Evolutionary conservation across 371 early-diverging fungal genomes (phyloP).

Genomic region (Lichtheimia ramosa): DNA sequence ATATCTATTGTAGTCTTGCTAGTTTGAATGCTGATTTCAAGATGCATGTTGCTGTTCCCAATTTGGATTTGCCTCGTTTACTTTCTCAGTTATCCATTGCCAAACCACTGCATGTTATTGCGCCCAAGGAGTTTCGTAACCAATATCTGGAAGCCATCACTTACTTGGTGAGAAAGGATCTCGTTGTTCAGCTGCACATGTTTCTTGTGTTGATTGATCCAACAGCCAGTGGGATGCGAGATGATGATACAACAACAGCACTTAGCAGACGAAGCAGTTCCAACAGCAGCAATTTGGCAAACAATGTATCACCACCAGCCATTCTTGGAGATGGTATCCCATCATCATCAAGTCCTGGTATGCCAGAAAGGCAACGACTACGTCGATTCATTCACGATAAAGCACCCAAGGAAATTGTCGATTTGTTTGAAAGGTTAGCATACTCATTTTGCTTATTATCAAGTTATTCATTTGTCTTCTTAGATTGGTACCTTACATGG

Average conservation of each 20-base stretch:
- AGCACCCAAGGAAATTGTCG: constrained; percentile 54
- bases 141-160: constrained; percentile 82
- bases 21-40: constrained; percentile 62
- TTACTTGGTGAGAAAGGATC: constrained; percentile 74
- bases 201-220: constrained; percentile 73
- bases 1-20: constrained; percentile 33
- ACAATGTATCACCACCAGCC: constrained; percentile 2
- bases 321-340: constrained; percentile 1
- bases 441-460: too few relatives aligned
- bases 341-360: constrained; percentile 28
- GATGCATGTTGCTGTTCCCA: constrained; percentile 55
- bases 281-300: constrained; percentile 11
- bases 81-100: constrained; percentile 76
- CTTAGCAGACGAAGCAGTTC: constrained; percentile 8
- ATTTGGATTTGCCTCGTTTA: constrained; percentile 67
- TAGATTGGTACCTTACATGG: constrained; percentile 74
- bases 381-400: constrained; percentile 40
- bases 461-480: too few relatives aligned
- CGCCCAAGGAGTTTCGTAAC: constrained; percentile 67
- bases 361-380: constrained; percentile 21
- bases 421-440: constrained; percentile 67
- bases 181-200: constrained; percentile 83
- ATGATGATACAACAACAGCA: background rate
- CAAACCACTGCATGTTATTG: constrained; percentile 65
- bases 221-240: background rate